Conservation (phyloP, 352 stramenopile genomes). For the Ophiocytium majus region DNA sequence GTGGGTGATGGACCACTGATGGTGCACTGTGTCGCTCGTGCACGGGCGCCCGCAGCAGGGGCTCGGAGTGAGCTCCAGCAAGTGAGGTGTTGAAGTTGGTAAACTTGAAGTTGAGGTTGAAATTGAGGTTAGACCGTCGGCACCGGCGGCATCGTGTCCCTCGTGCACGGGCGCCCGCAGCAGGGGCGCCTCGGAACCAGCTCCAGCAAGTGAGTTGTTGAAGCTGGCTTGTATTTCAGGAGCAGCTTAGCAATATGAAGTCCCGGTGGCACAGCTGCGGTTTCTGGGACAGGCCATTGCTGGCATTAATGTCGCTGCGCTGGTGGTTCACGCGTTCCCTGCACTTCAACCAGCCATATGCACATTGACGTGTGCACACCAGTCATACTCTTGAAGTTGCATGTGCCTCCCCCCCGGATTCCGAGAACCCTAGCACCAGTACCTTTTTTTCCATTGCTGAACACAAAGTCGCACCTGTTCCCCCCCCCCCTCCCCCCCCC, state of each 20-base stretch:
- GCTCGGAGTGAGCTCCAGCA: conserved; percentile 11
- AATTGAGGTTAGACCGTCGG: conserved; percentile 4
- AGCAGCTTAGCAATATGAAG: no score
- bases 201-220: neutral
- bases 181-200: neutral
- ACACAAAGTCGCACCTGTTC: neutral
- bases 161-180: conserved; percentile 25
- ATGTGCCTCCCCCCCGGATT: no score
- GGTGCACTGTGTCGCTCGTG: neutral
- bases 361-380: neutral
- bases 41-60: conserved; percentile 22
- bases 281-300: no score
- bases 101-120: neutral
- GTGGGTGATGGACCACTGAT: no score
- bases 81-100: neutral
- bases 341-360: no score
- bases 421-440: no score
- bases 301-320: no score
- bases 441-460: conserved; percentile 13
- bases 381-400: neutral
- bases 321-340: neutral
- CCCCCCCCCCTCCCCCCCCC: neutral
- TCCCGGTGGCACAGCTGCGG: no score
- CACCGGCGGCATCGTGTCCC: neutral
- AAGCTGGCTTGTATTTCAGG: no score